A percentile compares a stretch with the other conserved stretches of the same genome.
Conservation (phyloP, 192 early-diverging fungal species). For the Polychytrium aggregatum region DNA sequence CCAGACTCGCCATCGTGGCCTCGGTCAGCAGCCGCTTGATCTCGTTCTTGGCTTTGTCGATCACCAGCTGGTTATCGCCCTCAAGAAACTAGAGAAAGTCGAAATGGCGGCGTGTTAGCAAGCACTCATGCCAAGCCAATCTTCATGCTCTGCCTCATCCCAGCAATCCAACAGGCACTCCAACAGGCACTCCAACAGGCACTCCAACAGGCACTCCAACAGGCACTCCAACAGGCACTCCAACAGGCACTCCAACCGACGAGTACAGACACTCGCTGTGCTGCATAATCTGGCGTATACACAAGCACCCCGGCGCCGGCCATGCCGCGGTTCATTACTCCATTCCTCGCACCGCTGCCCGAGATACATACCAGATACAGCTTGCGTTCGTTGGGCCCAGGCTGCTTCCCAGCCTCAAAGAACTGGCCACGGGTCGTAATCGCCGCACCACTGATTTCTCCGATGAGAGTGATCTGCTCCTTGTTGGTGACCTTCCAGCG, state of each 20-base stretch:
- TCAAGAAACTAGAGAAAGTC: slow-evolving; percentile 61
- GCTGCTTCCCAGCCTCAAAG: slow-evolving; percentile 76
- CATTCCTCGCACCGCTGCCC: too few relatives aligned
- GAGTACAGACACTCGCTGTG: too few relatives aligned
- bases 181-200: too few relatives aligned
- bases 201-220: too few relatives aligned
- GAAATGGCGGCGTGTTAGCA: background rate
- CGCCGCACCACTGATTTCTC: slow-evolving; percentile 84
- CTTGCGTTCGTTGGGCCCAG: slow-evolving; percentile 71
- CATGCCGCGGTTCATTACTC: too few relatives aligned
- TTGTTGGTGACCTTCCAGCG: slow-evolving; percentile 92
- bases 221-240: too few relatives aligned
- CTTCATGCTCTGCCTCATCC: too few relatives aligned
- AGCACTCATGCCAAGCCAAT: background rate
- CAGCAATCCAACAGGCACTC: too few relatives aligned
- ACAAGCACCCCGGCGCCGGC: too few relatives aligned
- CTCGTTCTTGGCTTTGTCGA: slow-evolving; percentile 88
- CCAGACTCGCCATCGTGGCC: slow-evolving; percentile 53
- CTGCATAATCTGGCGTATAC: too few relatives aligned
- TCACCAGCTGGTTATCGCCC: slow-evolving; percentile 75
- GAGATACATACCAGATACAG: slow-evolving; percentile 70
- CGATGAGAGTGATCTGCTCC: slow-evolving; percentile 87
- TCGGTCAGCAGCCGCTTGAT: slow-evolving; percentile 86
- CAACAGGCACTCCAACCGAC: too few relatives aligned
- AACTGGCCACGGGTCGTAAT: slow-evolving; percentile 90